Base-by-base conservation (phyloP, 2,329 filamentous ascomycete genomes). In the Ustilaginoidea virens region DNA sequence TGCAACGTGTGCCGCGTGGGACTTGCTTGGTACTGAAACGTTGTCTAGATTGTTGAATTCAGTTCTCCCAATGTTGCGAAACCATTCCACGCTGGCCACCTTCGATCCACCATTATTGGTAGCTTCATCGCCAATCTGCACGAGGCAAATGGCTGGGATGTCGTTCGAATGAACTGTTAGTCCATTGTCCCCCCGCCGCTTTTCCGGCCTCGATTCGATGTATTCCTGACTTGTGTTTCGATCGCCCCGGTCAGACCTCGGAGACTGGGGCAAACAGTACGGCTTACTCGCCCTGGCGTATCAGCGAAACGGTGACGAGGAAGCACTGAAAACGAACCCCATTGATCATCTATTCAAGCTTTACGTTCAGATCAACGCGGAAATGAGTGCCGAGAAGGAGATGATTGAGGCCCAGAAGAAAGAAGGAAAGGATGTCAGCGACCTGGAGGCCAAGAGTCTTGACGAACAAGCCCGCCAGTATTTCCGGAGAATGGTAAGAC, bases 21-120 rank as follows among this genome's bases (percentile, higher is more conserved):
- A n/a, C n/a, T n/a, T n/a, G n/a, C n/a, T n/a, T n/a, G n/a, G n/a
- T n/a, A n/a, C n/a, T n/a, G n/a, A n/a, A 8, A 33, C n/a, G 8
- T 25, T 9, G 21, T 5, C 23, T 23, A 46, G 46, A 69, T 90
- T 29, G 68, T 90, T 42, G 81, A 90, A 46, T 90, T 87, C 53
- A 83, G 77, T 6, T 85, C 78, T 6, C 81, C 82, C 28, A 90
- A 90, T 49, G 85, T 90, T 34, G 81, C 81, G 25, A 87, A 87
- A 55, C 80, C 78, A 15, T 85, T 85, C 59, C 78, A 83, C 47
- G 79, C 78, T 22, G 77, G 78, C 9, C 79, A 86, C 51, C 58
- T 85, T 42, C 66, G 80, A 44, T 79, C 73, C 41, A 86, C 79
- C 21, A 83, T 85, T 46, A 83, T 85, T 35, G 79, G 79, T 27